A percentile compares a stretch with the other conserved stretches of the same genome.
These are phyloP conservation scores for Erodium texanum DNA, from an alignment of 441 rosid species.

Conservation along the genomic window DNA sequence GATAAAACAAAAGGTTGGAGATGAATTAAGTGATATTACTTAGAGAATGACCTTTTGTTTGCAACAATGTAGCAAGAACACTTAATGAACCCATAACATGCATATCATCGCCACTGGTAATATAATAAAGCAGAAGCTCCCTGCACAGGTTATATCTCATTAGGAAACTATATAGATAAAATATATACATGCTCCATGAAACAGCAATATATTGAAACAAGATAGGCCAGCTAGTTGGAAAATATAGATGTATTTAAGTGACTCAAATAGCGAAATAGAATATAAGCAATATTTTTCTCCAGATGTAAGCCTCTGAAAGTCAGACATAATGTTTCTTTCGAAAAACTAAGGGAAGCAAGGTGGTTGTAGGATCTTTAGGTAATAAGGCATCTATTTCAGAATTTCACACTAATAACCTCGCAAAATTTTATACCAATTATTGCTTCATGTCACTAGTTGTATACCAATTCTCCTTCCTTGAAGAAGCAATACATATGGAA, in stretches of 20 bases:
- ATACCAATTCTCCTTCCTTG: background rate
- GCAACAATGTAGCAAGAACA: constrained; percentile 86
- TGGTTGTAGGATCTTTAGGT: background rate
- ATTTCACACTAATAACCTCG: background rate
- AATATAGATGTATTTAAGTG: background rate
- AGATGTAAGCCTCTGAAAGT: background rate
- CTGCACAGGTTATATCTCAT: constrained; percentile 31
- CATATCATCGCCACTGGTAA: constrained; percentile 64
- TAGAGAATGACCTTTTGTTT: constrained; percentile 77
- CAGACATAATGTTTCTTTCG: background rate
- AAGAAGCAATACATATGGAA: background rate
- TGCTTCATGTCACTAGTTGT: background rate
- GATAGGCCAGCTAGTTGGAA: background rate
- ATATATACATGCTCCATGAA: too few relatives aligned
- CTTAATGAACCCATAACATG: constrained; percentile 80
- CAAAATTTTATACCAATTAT: background rate
- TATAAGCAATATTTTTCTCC: background rate
- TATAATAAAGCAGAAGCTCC: constrained; percentile 66
- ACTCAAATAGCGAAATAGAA: background rate
- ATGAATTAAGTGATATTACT: constrained; percentile 16
- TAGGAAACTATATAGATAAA: too few relatives aligned
- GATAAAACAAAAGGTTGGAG: constrained; percentile 11
- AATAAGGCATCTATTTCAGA: background rate
- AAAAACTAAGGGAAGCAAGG: background rate
- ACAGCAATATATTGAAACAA: background rate